A percentile compares a stretch with the other conserved stretches of the same genome.
Conservation (phyloP, 2,329 filamentous ascomycete species). For the Colletotrichum cordylinicola region DNA sequence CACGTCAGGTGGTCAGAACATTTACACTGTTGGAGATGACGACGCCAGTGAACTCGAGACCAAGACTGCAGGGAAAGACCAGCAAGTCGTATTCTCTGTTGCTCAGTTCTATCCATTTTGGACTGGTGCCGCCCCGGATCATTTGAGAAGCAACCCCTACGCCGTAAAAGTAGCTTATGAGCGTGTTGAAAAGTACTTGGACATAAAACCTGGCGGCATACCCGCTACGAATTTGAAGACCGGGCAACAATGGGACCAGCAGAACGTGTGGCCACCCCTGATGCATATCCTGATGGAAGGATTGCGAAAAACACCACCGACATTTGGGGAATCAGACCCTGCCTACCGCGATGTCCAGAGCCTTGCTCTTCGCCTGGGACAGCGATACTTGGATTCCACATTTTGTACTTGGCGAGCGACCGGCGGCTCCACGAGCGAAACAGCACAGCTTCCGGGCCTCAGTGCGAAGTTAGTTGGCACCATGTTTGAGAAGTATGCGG, state of each 20-base stretch:
- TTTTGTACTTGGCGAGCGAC: constrained; percentile 76
- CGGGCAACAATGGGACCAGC: constrained; percentile 73
- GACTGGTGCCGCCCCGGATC: constrained; percentile 65
- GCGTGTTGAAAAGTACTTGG: constrained; percentile 59
- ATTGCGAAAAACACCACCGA: constrained; percentile 63
- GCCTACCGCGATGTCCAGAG: constrained; percentile 59
- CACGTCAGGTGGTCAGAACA: constrained; percentile 60
- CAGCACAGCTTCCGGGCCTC: constrained; percentile 55
- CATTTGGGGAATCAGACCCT: constrained; percentile 58
- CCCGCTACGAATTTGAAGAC: constrained; percentile 66
- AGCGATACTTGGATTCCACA: constrained; percentile 70
- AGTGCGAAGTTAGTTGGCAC: constrained; percentile 53
- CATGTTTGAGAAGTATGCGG: constrained; percentile 75
- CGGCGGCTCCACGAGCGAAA: constrained; percentile 62
- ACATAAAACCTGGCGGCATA: constrained; percentile 59
- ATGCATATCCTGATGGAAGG: constrained; percentile 69
- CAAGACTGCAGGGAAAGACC: constrained; percentile 53
- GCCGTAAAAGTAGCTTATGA: constrained; percentile 60
- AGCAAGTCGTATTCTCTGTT: constrained; percentile 63
- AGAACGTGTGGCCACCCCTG: constrained; percentile 73
- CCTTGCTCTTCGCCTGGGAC: constrained; percentile 63
- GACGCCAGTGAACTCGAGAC: constrained; percentile 48
- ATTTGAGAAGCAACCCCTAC: constrained; percentile 63
- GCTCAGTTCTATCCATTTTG: constrained; percentile 74
- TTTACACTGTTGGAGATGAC: constrained; percentile 56